Conservation (phyloP, 371 early-diverging fungal genomes). For the Dichotomocladium elegans region DNA sequence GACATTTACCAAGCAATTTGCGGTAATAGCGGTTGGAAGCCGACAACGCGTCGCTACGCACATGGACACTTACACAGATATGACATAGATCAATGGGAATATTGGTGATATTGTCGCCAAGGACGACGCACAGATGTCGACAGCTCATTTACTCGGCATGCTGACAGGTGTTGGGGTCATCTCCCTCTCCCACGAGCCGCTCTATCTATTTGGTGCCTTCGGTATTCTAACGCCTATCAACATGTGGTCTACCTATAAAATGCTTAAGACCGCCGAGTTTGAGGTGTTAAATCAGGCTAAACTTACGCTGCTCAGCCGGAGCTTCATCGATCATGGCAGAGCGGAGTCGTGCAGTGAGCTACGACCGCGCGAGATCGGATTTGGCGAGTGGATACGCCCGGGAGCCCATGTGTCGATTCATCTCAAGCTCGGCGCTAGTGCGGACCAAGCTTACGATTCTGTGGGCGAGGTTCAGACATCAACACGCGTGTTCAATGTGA, state of each 20-base stretch:
- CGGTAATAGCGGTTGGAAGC: constrained; percentile 25
- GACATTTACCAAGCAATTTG: constrained; percentile 70
- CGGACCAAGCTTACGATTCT: constrained; percentile 38
- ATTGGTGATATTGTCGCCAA: constrained; percentile 73
- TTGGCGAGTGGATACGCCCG: constrained; percentile 65
- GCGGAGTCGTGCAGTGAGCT: constrained; percentile 38
- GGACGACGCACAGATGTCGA: constrained; percentile 71
- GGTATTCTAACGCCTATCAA: constrained; percentile 56
- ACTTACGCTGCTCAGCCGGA: constrained; percentile 43
- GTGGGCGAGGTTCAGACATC: constrained; percentile 35
- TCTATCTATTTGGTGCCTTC: constrained; percentile 57
- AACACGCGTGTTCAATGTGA: constrained; percentile 36
- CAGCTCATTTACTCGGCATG: constrained; percentile 67
- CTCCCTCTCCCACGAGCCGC: constrained; percentile 51
- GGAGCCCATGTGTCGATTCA: constrained; percentile 23
- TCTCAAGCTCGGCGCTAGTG: constrained; percentile 40
- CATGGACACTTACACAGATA: not conserved
- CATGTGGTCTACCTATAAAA: constrained; percentile 48
- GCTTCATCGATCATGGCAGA: constrained; percentile 41
- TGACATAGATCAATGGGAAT: constrained; percentile 50
- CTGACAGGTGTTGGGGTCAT: constrained; percentile 62
- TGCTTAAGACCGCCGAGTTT: constrained; percentile 61
- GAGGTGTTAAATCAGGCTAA: constrained; percentile 65
- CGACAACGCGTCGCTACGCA: not conserved
- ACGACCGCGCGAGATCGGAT: constrained; percentile 44